Evolutionary conservation across 1,284 basidiomycete species (phyloP), one percentile per base, ranked within the genome.

Genomic region (Sanghuangporus baumii): DNA sequence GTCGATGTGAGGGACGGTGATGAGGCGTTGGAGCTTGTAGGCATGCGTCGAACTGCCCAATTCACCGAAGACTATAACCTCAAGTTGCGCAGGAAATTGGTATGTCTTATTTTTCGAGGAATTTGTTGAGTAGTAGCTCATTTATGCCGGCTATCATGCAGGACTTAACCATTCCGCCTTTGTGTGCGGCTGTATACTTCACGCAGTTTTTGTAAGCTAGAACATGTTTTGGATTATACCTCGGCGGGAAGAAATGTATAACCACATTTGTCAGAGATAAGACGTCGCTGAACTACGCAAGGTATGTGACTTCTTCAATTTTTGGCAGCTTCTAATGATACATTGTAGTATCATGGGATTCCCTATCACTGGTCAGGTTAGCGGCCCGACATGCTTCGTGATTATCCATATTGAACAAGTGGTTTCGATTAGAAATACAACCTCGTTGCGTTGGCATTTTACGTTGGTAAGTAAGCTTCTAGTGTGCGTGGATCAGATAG

Each of bases 111-210:
- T 36, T n/a, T 20, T 54, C 31, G 36, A 14, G 5, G 11, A 36
- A 9, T 34, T 18, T 4, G 34, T 12, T 12, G 7, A 23, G 14
- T 36, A 7, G 40, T 12, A 41, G 18, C 20, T 55, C 38, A 36
- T 43, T 57, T 37, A n/a, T 4, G 7, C 14, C 34, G 47, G 11
- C 51, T 11, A 43, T 57, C 55, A 31, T 12, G 18, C 47, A 86
- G 82, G 86, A 88, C 68, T 65, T 76, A 9, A 68, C 83, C 46
- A 85, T 88, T 55, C 81, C 84, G 0, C 82, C 86, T 3, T 71
- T 88, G 31, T 84, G 83, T 68, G 86, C 85, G 0, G 81, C 83
- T 0, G 85, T 87, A 6, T 88, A 86, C 69, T 87, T 87, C 69
- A 85, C 82, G 0, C 86, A 87, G 69, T 87, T 81, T 66, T 71